Evolutionary conservation across 176 grass and related monocot species (phyloP), one percentile per base, ranked within the genome.

Genomic region (Triticum urartu): DNA sequence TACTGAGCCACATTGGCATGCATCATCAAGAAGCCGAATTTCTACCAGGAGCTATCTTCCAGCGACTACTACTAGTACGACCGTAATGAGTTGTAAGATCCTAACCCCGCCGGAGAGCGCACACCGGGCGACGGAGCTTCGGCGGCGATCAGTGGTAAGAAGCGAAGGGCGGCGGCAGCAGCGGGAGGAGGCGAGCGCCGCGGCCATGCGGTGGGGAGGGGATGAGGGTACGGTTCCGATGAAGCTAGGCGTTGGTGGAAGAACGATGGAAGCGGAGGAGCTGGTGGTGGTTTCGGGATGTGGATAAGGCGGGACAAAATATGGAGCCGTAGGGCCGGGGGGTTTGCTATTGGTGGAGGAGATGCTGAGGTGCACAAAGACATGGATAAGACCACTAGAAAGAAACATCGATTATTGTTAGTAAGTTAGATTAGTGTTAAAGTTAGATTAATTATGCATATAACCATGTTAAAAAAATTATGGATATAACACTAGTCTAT

Each of bases 161-260:
- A 21, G 75, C 68, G 87, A 25, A n/a, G 85, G 68, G 34, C 12
- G 83, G 69, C 67, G 82, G 70, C 70, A 91, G 87, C 87, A 94
- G 39, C 78, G 86, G 74, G 90, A 91, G 76, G 84, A 98, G 60
- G 90, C 86, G 58, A 98, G 83, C 80, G 86, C 81, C 63, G 87
- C 87, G 79, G 92, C 90, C 94, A 97, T 97, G n/a, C 68, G 20
- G 24, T 75, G 15, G 50, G 50, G 50, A 18, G 50, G 12, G 45
- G 45, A 10, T 14, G 45, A 30, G 5, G 24, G 1, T 68, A 71
- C 59, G 84, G 76, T 88, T 69, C 32, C 21, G 59, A 13, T 36
- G 39, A 24, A 26, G 73, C 24, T 33, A 38, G 77, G 77, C 15
- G 34, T 24, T 48, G 15, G 63, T 21, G 33, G 7, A 24, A 17